Base-by-base conservation (phyloP, 164 flowering plant species). In the Vitis rotundifolia region DNA sequence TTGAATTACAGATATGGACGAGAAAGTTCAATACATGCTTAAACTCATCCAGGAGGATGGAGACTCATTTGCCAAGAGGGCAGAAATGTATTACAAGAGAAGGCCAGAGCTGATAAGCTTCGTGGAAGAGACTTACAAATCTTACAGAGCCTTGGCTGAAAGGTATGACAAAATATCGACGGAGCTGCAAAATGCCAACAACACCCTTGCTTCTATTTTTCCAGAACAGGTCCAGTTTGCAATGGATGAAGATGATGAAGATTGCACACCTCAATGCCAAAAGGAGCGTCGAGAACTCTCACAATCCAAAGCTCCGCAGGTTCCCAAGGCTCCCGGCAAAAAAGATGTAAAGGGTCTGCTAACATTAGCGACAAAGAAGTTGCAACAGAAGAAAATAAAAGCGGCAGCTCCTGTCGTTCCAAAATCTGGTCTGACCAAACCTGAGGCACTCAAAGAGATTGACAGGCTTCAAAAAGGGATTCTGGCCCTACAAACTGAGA, bases 71-170 rank as follows among this genome's bases (percentile, higher is more conserved):
- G 92, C 88, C 49, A 89, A 77, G 77, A 84, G 92, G 65, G 97
- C 97, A 48, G 95, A 92, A 72, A 92, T 92, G 97, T 92, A 92
- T 80, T 92, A 90, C 80, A 87, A 83, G 66, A 88, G 77, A 65
- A 79, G 96, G 78, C 97, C 97, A n/a, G 94, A 90, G 64, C 76
- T 91, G 69, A 84, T 87, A 61, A 77, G 52, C 74, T 85, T 83
- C 22, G 90, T 91, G 6, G 93, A 91, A 73, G 97, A 91, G 69
- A 67, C 89, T 19, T 87, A 78, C 81, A 62, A 83, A 62, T 85
- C 88, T 29, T 91, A 84, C 71, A 71, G 89, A 44, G 81, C 94
- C 52, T 75, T 91, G 13, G 97, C 94, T 6, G 93, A 91, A 68
- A 73, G 91, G 62, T 89, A 87, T 18, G 87, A 89, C 61, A 87